Base-by-base conservation (phyloP, 495 filamentous ascomycete genomes). In the Neurospora sp. region DNA sequence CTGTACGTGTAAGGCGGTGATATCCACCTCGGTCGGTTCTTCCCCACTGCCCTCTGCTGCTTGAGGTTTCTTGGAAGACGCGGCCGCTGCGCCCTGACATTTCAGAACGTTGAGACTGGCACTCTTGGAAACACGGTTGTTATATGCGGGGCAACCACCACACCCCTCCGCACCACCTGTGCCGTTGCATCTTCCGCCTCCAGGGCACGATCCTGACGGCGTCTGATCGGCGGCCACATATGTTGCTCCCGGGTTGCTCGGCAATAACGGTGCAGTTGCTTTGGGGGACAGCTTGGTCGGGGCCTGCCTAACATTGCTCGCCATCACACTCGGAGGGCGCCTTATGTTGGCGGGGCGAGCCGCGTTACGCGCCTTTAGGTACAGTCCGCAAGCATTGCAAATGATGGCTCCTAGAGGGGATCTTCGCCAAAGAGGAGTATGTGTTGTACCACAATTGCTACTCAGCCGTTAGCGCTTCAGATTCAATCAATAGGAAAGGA, bases 341-440 rank as follows among this genome's bases (percentile, higher is more conserved):
- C 97, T 97, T 70, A 97, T 85, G 79, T 94, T 97, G 3, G 91
- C 94, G 3, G 96, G 96, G 48, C 96, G 90, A 73, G 90, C 87
- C 72, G 93, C 90, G 78, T 99, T 98, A 59, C 96, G 89, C 27
- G 94, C 94, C 80, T 98, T 99, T 68, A 92, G 83, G 79, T 99
- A 99, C 8, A 99, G 87, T 31, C 96, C 96, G 78, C 96, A 99
- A 14, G 96, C 96, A 82, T 99, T 99, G 83, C 96, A 99, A 45
- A 99, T 98, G 69, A 93, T 97, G 61, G 92, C 90, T 48, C 96
- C 96, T 70, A 92, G 90, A 0, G 95, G 96, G 3, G 95, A 97
- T 72, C 96, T 89, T 74, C 96, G 89, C 96, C 96, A 99, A 69
- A 99, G 86, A 38, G 96, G 96, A 16, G 96, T 99, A 75, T 89